Conservation (phyloP, 2,329 filamentous ascomycete genomes). For the Juglanconis juglandina region DNA sequence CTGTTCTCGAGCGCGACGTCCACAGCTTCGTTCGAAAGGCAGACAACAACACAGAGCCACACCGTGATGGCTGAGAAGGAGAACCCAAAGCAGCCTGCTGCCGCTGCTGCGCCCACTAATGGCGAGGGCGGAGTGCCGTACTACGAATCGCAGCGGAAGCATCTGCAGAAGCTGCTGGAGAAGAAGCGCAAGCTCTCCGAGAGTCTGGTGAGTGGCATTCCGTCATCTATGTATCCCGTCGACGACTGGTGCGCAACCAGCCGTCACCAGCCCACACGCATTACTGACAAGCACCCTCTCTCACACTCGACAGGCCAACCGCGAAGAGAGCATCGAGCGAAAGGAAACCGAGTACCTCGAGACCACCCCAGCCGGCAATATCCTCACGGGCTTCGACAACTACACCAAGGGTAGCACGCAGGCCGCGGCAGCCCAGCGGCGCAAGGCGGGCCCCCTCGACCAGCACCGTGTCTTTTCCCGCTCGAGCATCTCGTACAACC, state of each 20-base stretch:
- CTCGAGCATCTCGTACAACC: slow-evolving; percentile 61
- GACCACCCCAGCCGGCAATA: slow-evolving; percentile 85
- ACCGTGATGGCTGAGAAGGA: slow-evolving; percentile 27
- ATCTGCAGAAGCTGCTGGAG: slow-evolving; percentile 63
- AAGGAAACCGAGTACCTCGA: slow-evolving; percentile 88
- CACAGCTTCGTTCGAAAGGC: too few species aligned
- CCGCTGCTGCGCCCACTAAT: slow-evolving; percentile 28
- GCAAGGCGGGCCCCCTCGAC: slow-evolving; percentile 63
- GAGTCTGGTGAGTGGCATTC: slow-evolving; percentile 25
- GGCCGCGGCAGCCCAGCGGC: slow-evolving; percentile 59
- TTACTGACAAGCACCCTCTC: background rate
- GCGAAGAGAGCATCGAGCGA: slow-evolving; percentile 77
- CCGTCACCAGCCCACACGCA: background rate
- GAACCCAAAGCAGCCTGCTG: slow-evolving; percentile 26
- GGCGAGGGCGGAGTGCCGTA: slow-evolving; percentile 54
- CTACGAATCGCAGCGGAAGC: slow-evolving; percentile 69
- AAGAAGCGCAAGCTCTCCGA: slow-evolving; percentile 57
- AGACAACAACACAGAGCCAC: background rate
- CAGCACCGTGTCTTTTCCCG: slow-evolving; percentile 71
- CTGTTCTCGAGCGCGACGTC: too few species aligned
- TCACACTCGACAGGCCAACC: slow-evolving; percentile 18
- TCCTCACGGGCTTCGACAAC: slow-evolving; percentile 95
- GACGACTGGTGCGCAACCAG: background rate
- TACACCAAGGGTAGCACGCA: slow-evolving; percentile 86
- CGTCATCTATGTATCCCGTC: too few species aligned